Evolutionary conservation across 2,329 filamentous ascomycete species (phyloP).

Genomic region (Eutypella sp.): DNA sequence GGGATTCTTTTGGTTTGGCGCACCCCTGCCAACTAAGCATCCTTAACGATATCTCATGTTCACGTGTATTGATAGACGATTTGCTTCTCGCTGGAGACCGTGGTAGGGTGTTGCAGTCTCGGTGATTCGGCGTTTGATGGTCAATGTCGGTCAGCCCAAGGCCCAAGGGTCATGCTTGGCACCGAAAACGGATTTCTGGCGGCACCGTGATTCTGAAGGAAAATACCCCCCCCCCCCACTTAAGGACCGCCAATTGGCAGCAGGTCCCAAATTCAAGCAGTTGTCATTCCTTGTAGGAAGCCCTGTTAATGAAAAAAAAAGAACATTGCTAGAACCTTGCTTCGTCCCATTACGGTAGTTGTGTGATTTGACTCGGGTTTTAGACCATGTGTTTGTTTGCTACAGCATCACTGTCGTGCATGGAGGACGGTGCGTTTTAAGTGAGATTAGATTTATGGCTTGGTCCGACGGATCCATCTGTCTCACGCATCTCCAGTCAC

Average conservation of each 20-base stretch:
- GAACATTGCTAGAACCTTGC: conserved; percentile 15
- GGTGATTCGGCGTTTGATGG: conserved; percentile 29
- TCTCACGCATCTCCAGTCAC: too few species aligned
- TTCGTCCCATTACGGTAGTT: too few species aligned
- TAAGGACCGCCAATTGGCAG: conserved; percentile 25
- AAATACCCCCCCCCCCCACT: conserved; percentile 28
- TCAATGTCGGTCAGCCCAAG: conserved; percentile 27
- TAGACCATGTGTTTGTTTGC: too few species aligned
- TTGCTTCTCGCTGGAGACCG: conserved; percentile 21
- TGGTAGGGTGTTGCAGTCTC: conserved; percentile 25
- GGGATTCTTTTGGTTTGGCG: conserved; percentile 13
- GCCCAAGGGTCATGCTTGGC: conserved; percentile 25
- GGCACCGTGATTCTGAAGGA: conserved; percentile 30
- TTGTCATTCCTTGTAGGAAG: conserved; percentile 25
- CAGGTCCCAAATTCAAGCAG: conserved; percentile 21
- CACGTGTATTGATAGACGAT: conserved; percentile 31
- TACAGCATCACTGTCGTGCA: too few species aligned
- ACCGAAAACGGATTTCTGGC: conserved; percentile 28
- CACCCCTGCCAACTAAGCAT: conserved; percentile 14
- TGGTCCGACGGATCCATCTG: too few species aligned
- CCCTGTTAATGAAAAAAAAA: conserved; percentile 27
- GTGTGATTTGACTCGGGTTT: too few species aligned
- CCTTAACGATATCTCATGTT: conserved; percentile 15
- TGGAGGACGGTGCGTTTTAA: too few species aligned
- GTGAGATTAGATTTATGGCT: too few species aligned